These are phyloP conservation scores for Hortiboletus rubellus DNA, from an alignment of 1,284 basidiomycete genomes.

Conservation along the genomic window DNA sequence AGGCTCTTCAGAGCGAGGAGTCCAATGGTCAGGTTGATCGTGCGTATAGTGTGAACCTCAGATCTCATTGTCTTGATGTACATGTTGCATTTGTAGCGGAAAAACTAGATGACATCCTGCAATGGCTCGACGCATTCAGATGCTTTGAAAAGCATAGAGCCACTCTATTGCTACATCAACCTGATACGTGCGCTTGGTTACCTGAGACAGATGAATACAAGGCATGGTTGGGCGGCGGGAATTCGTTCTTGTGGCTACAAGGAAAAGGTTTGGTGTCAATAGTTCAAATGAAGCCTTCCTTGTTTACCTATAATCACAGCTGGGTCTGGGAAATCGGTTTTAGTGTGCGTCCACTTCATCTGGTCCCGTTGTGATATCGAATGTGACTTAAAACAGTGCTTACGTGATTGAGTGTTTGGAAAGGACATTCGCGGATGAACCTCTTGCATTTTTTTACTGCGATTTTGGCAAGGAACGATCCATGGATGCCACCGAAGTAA, in stretches of 20 bases:
- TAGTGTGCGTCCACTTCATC: not conserved
- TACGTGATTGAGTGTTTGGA: not conserved
- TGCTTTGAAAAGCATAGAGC: not conserved
- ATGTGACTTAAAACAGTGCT: not conserved
- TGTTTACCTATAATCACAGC: not conserved
- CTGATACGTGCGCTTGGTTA: slow-evolving; percentile 11
- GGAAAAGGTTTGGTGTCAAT: slow-evolving; percentile 2
- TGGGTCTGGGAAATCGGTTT: slow-evolving; percentile 2
- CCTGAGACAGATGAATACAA: not conserved
- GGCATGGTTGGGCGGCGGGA: not conserved
- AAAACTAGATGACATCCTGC: not conserved
- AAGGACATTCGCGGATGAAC: not conserved
- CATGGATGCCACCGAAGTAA: slow-evolving; percentile 1
- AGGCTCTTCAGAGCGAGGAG: not conserved
- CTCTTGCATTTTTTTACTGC: slow-evolving; percentile 8
- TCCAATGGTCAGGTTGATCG: not conserved
- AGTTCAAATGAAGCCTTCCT: not conserved
- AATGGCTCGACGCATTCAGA: slow-evolving; percentile 1
- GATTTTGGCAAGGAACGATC: slow-evolving; percentile 1
- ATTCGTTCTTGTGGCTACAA: slow-evolving; percentile 8
- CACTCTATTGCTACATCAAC: not conserved
- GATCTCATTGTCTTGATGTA: not conserved
- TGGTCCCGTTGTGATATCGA: too few species aligned
- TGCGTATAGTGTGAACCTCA: not conserved
- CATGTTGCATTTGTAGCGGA: not conserved